Percentiles rank a stretch among this genome's conserved stretches.
phyloP scores from a whole-genome alignment of 805 yeast genomes.

The Saturnispora ahearnii region DNA sequence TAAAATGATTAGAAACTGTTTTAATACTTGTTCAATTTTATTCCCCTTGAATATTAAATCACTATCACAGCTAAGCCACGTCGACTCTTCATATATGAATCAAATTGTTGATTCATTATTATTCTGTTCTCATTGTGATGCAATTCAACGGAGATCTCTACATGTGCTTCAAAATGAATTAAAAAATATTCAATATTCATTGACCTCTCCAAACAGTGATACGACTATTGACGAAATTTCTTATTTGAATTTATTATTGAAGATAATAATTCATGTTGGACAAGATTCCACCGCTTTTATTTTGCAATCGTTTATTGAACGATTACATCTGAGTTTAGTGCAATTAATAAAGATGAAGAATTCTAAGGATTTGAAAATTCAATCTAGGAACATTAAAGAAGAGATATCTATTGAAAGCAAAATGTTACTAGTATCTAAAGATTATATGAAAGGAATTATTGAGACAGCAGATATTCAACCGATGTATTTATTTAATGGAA shows the following conservation, averaged over 20 bases:
- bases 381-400: not conserved
- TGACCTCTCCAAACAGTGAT: constrained; percentile 23
- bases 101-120: constrained; percentile 14
- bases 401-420: constrained; percentile 17
- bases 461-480: constrained; percentile 2
- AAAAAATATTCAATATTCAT: constrained; percentile 12
- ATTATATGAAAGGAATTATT: constrained; percentile 13
- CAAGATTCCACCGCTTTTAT: not conserved
- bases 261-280: constrained; percentile 8
- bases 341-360: constrained; percentile 11
- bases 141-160: constrained; percentile 8
- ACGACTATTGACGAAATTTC: constrained; percentile 13
- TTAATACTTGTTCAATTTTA: constrained; percentile 29
- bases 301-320: constrained; percentile 5
- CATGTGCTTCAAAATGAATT: constrained; percentile 12
- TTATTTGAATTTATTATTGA: constrained; percentile 11
- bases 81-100: constrained; percentile 11
- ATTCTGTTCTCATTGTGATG: constrained; percentile 9
- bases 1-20: constrained; percentile 26
- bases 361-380: constrained; percentile 7
- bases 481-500: constrained; percentile 14
- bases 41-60: constrained; percentile 30
- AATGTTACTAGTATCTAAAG: constrained; percentile 16
- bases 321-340: constrained; percentile 10
- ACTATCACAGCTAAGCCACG: constrained; percentile 15